A percentile compares a stretch with the other conserved stretches of the same genome.
phyloP scores from a whole-genome alignment of 805 yeast genomes.

The Lipomyces sp. region DNA sequence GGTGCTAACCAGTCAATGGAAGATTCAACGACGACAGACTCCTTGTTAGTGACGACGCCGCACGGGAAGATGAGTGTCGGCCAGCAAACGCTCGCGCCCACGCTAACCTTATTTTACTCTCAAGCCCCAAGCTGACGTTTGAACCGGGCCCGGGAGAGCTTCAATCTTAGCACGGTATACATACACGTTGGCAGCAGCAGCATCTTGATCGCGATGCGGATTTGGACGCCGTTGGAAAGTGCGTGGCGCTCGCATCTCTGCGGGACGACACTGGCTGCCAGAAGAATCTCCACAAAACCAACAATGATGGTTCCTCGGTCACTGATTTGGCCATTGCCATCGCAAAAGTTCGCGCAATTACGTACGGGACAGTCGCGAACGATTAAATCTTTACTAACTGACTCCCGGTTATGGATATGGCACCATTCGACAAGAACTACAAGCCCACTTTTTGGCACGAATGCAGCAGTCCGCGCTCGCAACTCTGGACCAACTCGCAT shows the following conservation, averaged over 20 bases:
- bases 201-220: background rate
- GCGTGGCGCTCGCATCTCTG: background rate
- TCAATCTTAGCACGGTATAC: too few relatives aligned
- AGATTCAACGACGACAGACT: background rate
- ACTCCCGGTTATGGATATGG: slow-evolving; percentile 1
- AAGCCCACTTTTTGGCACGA: background rate
- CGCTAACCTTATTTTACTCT: too few relatives aligned
- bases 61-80: background rate
- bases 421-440: background rate
- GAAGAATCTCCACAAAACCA: background rate
- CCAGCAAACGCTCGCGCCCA: too few relatives aligned
- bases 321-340: background rate
- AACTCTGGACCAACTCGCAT: background rate
- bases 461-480: background rate
- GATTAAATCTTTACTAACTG: background rate
- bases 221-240: background rate
- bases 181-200: background rate
- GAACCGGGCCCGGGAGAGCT: too few relatives aligned
- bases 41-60: background rate
- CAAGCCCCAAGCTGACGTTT: too few relatives aligned
- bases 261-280: background rate
- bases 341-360: background rate
- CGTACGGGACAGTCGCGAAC: background rate
- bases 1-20: background rate
- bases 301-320: background rate